These are phyloP conservation scores for Monosporozyma aerobia DNA, from an alignment of 805 yeast genomes.

Conservation along the genomic window DNA sequence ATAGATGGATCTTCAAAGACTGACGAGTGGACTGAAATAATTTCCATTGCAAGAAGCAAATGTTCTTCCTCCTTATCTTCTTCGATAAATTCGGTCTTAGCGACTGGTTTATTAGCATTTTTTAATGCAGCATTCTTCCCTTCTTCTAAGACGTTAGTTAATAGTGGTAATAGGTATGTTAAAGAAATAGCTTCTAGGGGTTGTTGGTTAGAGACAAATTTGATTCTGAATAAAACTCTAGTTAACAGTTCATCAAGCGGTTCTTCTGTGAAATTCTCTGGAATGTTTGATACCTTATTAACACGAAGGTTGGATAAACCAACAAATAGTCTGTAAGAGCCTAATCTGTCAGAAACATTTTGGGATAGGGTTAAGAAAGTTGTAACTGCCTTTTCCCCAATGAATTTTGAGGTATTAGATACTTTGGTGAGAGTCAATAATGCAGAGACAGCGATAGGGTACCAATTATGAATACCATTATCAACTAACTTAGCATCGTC, in stretches of 20 bases:
- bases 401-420: constrained; percentile 27
- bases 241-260: constrained; percentile 46
- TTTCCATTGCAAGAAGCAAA: constrained; percentile 63
- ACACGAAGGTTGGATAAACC: constrained; percentile 67
- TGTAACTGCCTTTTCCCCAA: constrained; percentile 37
- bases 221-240: constrained; percentile 65
- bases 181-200: constrained; percentile 61
- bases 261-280: constrained; percentile 40
- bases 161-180: constrained; percentile 66
- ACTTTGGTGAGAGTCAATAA: constrained; percentile 39
- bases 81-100: constrained; percentile 62
- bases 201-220: constrained; percentile 62
- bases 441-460: constrained; percentile 48
- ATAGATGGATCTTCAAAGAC: constrained; percentile 55
- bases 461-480: constrained; percentile 65
- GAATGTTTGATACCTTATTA: constrained; percentile 37
- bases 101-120: constrained; percentile 42
- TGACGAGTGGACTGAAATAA: constrained; percentile 60
- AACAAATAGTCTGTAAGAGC: constrained; percentile 39
- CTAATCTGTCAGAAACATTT: constrained; percentile 44
- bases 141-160: constrained; percentile 55
- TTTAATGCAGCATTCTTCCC: constrained; percentile 51
- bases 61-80: constrained; percentile 89
- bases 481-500: constrained; percentile 41
- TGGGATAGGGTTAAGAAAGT: constrained; percentile 49